These are phyloP conservation scores for Petrea volubilis DNA, from an alignment of 257 asterid species.

Conservation along the genomic window DNA sequence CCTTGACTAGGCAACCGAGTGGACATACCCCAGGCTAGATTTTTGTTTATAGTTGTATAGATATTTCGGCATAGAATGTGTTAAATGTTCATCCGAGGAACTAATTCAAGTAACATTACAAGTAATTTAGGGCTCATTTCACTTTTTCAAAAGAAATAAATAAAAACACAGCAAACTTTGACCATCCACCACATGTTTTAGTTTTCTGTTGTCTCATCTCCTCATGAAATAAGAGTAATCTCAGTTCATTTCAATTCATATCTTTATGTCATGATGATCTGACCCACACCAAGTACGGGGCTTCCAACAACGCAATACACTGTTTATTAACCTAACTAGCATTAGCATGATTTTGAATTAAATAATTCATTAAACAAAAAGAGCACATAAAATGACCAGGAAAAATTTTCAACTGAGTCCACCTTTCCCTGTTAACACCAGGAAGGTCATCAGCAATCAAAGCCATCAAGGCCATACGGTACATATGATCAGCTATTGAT, in stretches of 20 bases:
- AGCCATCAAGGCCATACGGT: constrained; percentile 95
- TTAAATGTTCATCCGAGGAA: neutral
- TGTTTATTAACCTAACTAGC: neutral
- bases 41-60: neutral
- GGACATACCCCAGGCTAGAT: too few species aligned
- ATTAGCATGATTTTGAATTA: neutral
- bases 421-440: constrained; percentile 95
- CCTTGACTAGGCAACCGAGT: too few species aligned
- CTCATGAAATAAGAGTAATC: too few species aligned
- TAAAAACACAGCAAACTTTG: neutral
- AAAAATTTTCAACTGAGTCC: constrained; percentile 15
- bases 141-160: neutral
- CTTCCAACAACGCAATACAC: neutral
- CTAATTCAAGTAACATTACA: neutral
- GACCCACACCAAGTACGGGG: too few species aligned
- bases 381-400: constrained; percentile 4
- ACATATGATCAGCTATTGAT: constrained; percentile 98
- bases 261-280: neutral
- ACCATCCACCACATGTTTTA: neutral
- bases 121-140: neutral
- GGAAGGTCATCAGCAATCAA: constrained; percentile 82
- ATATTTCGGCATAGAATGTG: neutral
- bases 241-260: neutral
- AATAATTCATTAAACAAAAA: neutral
- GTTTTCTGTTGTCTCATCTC: too few species aligned